Conservation (phyloP, 495 filamentous ascomycete genomes). For the Echria macrotheca region DNA sequence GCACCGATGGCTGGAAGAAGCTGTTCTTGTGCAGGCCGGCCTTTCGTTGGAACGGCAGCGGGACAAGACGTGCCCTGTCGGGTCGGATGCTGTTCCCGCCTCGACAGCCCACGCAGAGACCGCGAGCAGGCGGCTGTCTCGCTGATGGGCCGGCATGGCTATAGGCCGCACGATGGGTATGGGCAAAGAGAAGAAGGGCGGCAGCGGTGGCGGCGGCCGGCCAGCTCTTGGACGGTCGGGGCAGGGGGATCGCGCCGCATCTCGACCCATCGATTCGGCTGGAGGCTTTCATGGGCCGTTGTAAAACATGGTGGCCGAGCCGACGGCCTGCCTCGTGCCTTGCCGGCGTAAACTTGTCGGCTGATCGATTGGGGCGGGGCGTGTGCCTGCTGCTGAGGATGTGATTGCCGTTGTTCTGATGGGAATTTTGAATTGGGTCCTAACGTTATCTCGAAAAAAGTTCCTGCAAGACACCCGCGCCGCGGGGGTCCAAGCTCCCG, state of each 20-base stretch:
- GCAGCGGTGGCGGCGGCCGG: conserved; percentile 18
- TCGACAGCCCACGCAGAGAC: too few relatives aligned
- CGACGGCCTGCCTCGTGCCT: conserved; percentile 33
- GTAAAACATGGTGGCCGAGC: conserved; percentile 41
- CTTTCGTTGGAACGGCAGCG: conserved; percentile 5
- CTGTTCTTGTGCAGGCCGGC: conserved; percentile 10
- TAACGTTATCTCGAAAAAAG: conserved; percentile 14
- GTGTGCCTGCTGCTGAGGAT: background rate
- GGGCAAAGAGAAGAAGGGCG: conserved; percentile 3
- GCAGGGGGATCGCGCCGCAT: conserved; percentile 44
- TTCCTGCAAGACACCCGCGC: background rate
- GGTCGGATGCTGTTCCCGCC: too few relatives aligned
- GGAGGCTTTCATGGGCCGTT: conserved; percentile 49
- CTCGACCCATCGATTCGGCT: conserved; percentile 48
- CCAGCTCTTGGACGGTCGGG: conserved; percentile 33
- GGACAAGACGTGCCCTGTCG: too few relatives aligned
- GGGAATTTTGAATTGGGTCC: background rate
- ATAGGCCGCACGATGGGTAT: conserved; percentile 1
- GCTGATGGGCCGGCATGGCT: conserved; percentile 11
- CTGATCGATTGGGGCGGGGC: background rate
- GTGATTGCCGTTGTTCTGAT: too few relatives aligned
- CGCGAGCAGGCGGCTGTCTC: background rate
- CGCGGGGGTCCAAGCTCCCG: background rate
- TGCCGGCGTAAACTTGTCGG: conserved; percentile 10
- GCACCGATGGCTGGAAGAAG: conserved; percentile 15